Conservation (phyloP, 331 rosid species). For the Quercus phellos region DNA sequence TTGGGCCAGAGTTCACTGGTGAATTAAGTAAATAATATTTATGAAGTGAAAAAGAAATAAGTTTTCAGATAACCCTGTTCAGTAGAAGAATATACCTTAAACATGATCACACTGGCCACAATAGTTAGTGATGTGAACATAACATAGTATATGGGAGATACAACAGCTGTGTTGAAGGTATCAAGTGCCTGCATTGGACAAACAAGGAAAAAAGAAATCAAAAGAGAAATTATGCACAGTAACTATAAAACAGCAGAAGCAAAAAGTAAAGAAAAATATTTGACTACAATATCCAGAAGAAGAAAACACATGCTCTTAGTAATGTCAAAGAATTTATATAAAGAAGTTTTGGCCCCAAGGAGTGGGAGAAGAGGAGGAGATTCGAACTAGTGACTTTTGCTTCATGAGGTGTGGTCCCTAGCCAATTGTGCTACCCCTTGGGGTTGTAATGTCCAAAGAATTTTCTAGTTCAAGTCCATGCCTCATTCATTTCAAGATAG, state of each 20-base stretch:
- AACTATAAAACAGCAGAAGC: not conserved
- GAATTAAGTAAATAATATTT: too few relatives aligned
- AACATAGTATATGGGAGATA: slow-evolving; percentile 92
- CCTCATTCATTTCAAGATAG: not conserved
- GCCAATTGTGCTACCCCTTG: too few relatives aligned
- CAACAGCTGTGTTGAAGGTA: slow-evolving; percentile 96
- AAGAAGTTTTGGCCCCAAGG: too few relatives aligned
- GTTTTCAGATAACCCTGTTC: slow-evolving; percentile 1
- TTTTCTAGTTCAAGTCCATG: not conserved
- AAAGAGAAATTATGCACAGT: not conserved
- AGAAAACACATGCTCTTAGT: not conserved
- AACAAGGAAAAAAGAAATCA: slow-evolving; percentile 5
- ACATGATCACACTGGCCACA: slow-evolving; percentile 96
- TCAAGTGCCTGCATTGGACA: slow-evolving; percentile 79
- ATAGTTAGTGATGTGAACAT: slow-evolving; percentile 97
- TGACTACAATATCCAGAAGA: not conserved
- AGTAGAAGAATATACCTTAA: slow-evolving; percentile 56
- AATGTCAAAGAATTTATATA: not conserved
- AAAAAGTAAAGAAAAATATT: not conserved
- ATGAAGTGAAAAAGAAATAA: not conserved
- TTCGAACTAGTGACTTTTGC: too few relatives aligned
- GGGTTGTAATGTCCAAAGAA: not conserved
- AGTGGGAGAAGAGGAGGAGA: too few relatives aligned
- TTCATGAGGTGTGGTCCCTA: too few relatives aligned
- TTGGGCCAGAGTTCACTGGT: too few relatives aligned